Conservation (phyloP, 371 early-diverging fungal species). For the Syncephalastrum sp. region DNA sequence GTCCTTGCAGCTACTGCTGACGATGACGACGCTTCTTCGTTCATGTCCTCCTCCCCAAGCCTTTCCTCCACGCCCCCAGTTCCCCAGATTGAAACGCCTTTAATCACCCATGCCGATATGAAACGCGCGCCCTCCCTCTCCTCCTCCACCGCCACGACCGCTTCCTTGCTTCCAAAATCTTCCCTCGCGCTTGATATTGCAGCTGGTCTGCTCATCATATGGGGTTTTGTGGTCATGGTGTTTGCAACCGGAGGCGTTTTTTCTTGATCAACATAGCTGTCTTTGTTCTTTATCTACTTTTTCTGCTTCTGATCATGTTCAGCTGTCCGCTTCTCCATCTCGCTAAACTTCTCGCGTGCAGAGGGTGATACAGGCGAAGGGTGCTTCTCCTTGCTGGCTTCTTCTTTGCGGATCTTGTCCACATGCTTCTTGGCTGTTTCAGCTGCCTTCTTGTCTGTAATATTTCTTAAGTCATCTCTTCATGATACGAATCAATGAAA, state of each 20-base stretch:
- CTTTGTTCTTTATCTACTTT: conserved; percentile 8
- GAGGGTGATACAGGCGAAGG: conserved; percentile 12
- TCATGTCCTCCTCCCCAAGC: not conserved
- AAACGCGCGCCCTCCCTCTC: no score
- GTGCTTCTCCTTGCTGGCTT: conserved; percentile 10
- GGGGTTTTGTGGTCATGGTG: conserved; percentile 45
- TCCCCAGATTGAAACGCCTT: not conserved
- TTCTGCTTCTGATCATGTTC: conserved; percentile 9
- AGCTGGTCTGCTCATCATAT: conserved; percentile 35
- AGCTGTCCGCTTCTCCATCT: conserved; percentile 14
- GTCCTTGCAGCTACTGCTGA: not conserved
- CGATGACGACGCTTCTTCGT: not conserved
- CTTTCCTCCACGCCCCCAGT: not conserved
- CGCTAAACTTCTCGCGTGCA: conserved; percentile 6
- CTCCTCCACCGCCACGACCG: no score
- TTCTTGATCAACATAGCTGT: conserved; percentile 1
- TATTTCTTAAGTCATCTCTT: no score
- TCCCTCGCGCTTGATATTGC: conserved; percentile 22
- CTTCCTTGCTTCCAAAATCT: no score
- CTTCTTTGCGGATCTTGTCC: conserved; percentile 16
- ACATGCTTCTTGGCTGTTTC: conserved; percentile 13
- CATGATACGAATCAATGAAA: no score
- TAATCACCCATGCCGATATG: not conserved
- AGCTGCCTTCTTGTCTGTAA: not conserved
- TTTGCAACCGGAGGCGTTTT: conserved; percentile 26